phyloP scores from a whole-genome alignment of 1,139 yeast genomes.

The Kodamaea arcana region DNA sequence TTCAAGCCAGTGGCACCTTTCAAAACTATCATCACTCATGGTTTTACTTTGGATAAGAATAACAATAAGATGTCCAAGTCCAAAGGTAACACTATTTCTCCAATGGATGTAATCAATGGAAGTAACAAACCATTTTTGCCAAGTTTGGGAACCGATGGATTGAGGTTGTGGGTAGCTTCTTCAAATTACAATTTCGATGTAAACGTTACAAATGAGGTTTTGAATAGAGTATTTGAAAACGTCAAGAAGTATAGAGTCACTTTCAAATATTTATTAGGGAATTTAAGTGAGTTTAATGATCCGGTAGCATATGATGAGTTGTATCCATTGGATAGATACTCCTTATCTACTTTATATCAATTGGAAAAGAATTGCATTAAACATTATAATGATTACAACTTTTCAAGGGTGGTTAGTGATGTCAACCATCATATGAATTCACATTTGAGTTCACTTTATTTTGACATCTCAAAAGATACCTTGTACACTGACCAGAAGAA shows the following conservation, averaged over 20 bases:
- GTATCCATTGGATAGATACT: slow-evolving; percentile 59
- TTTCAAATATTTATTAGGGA: slow-evolving; percentile 76
- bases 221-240: slow-evolving; percentile 73
- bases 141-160: slow-evolving; percentile 85
- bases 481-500: slow-evolving; percentile 62
- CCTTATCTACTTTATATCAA: slow-evolving; percentile 51
- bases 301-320: slow-evolving; percentile 35
- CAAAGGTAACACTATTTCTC: slow-evolving; percentile 75
- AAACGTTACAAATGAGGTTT: slow-evolving; percentile 65
- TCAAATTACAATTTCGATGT: slow-evolving; percentile 83
- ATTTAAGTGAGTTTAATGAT: slow-evolving; percentile 41
- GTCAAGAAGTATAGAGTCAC: slow-evolving; percentile 81
- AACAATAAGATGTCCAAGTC: slow-evolving; percentile 95
- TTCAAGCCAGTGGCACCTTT: slow-evolving; percentile 64
- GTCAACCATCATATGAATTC: slow-evolving; percentile 71
- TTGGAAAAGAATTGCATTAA: slow-evolving; percentile 41
- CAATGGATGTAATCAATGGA: slow-evolving; percentile 65
- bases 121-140: slow-evolving; percentile 53
- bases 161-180: slow-evolving; percentile 88
- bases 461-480: slow-evolving; percentile 81
- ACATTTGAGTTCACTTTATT: slow-evolving; percentile 76
- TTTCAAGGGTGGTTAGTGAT: slow-evolving; percentile 60
- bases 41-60: slow-evolving; percentile 81
- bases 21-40: slow-evolving; percentile 79
- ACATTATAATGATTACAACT: slow-evolving; percentile 57